Conservation (phyloP, 148 eudicot genomes). For the Hydrangea macrophylla region DNA sequence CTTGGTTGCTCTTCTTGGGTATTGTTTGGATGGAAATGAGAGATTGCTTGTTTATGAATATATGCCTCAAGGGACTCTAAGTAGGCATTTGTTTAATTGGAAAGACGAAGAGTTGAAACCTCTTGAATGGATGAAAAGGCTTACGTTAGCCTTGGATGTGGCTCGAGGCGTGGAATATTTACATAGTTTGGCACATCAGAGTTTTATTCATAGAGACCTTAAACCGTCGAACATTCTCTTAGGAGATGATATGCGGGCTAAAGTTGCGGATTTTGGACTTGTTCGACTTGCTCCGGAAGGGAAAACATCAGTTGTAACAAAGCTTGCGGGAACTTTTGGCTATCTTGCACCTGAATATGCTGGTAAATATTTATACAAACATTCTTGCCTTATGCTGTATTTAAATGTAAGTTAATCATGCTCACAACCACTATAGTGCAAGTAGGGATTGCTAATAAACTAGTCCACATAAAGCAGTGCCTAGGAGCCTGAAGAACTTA, state of each 20-base stretch:
- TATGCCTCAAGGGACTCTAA: too few species aligned
- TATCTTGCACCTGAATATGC: too few species aligned
- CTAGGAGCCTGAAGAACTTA: too few species aligned
- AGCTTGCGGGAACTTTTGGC: conserved; percentile 24
- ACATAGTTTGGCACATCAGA: conserved; percentile 23
- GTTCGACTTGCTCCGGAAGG: conserved; percentile 30
- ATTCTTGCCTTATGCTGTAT: background rate
- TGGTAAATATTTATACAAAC: background rate
- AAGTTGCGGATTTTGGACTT: conserved; percentile 25
- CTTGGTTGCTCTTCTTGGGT: conserved; percentile 42
- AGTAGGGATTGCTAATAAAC: too few species aligned
- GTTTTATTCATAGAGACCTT: too few species aligned
- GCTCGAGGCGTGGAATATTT: conserved; percentile 27
- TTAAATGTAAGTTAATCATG: too few species aligned
- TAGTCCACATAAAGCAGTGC: too few species aligned
- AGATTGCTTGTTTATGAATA: too few species aligned
- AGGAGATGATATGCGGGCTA: conserved; percentile 26
- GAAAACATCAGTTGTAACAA: conserved; percentile 15
- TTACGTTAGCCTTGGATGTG: conserved; percentile 22
- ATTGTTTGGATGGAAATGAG: too few species aligned
- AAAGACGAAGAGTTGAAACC: conserved; percentile 24
- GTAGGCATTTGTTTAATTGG: conserved; percentile 39
- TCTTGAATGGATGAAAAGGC: conserved; percentile 18
- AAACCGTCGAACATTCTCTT: conserved; percentile 27
- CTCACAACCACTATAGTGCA: too few species aligned